A percentile compares a stretch with the other conserved stretches of the same genome.
phyloP scores from a whole-genome alignment of 352 stramenopile genomes.

The Blastocystis hominis region DNA sequence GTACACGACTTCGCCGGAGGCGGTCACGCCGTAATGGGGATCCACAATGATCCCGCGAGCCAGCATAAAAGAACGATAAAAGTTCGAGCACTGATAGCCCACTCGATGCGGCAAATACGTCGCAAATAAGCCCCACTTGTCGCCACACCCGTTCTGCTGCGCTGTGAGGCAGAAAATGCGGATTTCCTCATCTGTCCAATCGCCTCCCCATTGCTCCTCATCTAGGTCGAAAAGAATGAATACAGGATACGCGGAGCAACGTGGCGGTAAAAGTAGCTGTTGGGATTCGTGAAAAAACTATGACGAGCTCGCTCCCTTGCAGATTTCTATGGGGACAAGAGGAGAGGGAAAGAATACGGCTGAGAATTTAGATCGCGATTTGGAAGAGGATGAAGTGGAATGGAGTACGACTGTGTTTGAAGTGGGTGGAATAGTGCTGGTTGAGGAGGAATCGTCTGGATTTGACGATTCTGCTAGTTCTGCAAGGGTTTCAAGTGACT shows the following conservation, averaged over 20 bases:
- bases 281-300: slow-evolving; percentile 8
- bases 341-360: no score
- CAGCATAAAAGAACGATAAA: slow-evolving; percentile 23
- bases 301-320: neutral
- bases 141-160: slow-evolving; percentile 11
- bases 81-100: slow-evolving; percentile 51
- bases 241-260: neutral
- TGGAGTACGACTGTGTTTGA: no score
- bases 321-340: neutral
- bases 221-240: neutral
- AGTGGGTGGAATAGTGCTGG: no score
- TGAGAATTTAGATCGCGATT: no score
- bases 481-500: no score
- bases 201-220: slow-evolving; percentile 31
- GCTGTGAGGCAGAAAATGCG: neutral
- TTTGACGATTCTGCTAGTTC: no score
- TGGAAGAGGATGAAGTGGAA: no score
- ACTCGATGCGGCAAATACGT: slow-evolving; percentile 51
- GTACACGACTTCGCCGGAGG: slow-evolving; percentile 2
- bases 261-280: slow-evolving; percentile 43
- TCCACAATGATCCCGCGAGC: neutral
- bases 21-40: slow-evolving; percentile 7
- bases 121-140: slow-evolving; percentile 41
- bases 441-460: no score
- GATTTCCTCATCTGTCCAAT: slow-evolving; percentile 51